Evolutionary conservation across 2,329 filamentous ascomycete species (phyloP).

Genomic region (Fonsecaea pedrosoi): DNA sequence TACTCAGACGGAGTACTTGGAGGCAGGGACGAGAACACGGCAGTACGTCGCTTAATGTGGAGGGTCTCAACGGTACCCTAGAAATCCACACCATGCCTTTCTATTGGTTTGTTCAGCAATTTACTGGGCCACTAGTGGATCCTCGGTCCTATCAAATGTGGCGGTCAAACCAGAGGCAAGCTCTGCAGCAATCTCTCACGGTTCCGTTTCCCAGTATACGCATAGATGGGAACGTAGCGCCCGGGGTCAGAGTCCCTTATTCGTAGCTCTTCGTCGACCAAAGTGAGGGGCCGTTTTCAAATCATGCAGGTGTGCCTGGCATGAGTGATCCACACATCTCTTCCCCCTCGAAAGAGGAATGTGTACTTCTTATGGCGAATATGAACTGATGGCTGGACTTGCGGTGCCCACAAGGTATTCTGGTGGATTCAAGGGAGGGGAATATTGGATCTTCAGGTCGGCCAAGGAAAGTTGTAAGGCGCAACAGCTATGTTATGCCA

Average conservation of each 20-base stretch:
- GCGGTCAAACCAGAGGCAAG: not conserved
- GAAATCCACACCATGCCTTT: not conserved
- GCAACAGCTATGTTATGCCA: not conserved
- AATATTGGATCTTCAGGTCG: not conserved
- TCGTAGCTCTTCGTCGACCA: not conserved
- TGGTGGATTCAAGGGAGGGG: not conserved
- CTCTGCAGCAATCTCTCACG: not conserved
- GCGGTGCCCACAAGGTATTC: not conserved
- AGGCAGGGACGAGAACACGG: not conserved
- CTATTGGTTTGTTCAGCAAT: not conserved
- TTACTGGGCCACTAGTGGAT: not conserved
- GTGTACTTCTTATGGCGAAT: not conserved
- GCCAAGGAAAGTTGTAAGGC: not conserved
- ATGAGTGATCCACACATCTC: not conserved
- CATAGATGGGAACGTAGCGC: not conserved
- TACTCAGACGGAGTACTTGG: too few species aligned
- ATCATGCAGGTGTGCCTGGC: constrained; percentile 14
- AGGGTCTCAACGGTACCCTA: not conserved
- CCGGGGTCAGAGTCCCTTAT: not conserved
- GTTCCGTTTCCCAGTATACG: not conserved
- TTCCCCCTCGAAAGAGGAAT: not conserved
- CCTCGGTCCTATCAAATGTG: not conserved
- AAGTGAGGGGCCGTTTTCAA: not conserved
- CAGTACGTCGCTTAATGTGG: not conserved
- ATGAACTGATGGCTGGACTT: not conserved